phyloP scores from a whole-genome alignment of 139 green algal species.

The Pycnococcus provasolii region DNA sequence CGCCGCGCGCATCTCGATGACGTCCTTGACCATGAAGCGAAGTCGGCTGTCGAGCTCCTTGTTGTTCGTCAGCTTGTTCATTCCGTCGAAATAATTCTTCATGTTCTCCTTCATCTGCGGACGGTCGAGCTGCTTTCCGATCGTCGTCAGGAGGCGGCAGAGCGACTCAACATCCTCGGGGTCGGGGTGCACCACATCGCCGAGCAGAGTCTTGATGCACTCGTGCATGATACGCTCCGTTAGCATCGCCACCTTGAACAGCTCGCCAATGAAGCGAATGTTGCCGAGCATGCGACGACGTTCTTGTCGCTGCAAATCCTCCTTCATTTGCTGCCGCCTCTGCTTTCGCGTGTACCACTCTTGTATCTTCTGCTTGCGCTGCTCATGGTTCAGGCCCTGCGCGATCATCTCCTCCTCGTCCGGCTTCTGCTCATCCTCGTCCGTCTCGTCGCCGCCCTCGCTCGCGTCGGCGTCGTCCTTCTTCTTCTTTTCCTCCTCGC shows the following conservation, averaged over 20 bases:
- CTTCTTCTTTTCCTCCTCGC: slow-evolving; percentile 40
- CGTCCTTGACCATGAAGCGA: slow-evolving; percentile 40
- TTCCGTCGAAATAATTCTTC: slow-evolving; percentile 38
- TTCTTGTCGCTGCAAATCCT: slow-evolving; percentile 38
- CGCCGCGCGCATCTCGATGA: slow-evolving; percentile 39
- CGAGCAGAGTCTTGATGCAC: slow-evolving; percentile 59
- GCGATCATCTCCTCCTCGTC: slow-evolving; percentile 20
- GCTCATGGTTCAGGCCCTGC: slow-evolving; percentile 22
- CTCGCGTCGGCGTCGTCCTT: slow-evolving; percentile 33
- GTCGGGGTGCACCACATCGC: slow-evolving; percentile 40
- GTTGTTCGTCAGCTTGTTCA: slow-evolving; percentile 27
- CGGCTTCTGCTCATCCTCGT: slow-evolving; percentile 16
- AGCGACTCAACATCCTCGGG: slow-evolving; percentile 93
- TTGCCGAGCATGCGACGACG: slow-evolving; percentile 78
- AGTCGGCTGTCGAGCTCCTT: slow-evolving; percentile 27
- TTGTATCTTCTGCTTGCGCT: slow-evolving; percentile 18
- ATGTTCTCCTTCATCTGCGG: slow-evolving; percentile 39
- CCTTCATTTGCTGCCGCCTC: slow-evolving; percentile 20
- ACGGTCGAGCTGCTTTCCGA: slow-evolving; percentile 39
- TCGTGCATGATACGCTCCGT: slow-evolving; percentile 95
- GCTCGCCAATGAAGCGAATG: slow-evolving; percentile 96
- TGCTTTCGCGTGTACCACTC: background rate
- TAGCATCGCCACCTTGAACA: slow-evolving; percentile 88
- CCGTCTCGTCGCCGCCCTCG: slow-evolving; percentile 6
- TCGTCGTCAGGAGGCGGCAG: slow-evolving; percentile 84